Evolutionary conservation across 257 asterid genomes (phyloP).

Genomic region (Nicotiana tabacum): DNA sequence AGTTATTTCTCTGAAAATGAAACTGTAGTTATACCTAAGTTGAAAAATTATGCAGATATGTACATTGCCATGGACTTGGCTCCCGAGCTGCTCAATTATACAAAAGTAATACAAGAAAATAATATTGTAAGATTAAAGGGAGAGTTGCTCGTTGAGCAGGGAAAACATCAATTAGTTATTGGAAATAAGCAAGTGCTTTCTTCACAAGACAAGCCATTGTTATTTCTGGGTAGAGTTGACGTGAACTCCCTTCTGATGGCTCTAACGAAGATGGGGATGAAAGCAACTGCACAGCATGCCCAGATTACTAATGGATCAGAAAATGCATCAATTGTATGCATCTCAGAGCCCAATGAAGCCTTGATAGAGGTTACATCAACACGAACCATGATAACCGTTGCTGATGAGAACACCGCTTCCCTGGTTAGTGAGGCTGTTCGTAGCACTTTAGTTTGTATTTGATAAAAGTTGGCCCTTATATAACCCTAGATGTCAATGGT

Average conservation of each 20-base stretch:
- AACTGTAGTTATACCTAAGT: conserved; percentile 38
- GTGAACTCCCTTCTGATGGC: conserved; percentile 23
- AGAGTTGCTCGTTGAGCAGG: conserved; percentile 51
- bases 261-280: conserved; percentile 43
- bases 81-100: conserved; percentile 28
- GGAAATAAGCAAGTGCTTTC: conserved; percentile 29
- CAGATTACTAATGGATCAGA: conserved; percentile 21
- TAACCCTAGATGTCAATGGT: neutral
- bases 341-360: conserved; percentile 47
- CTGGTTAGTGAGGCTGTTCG: conserved; percentile 41
- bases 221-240: conserved; percentile 45
- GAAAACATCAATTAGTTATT: conserved; percentile 34
- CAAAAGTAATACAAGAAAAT: conserved; percentile 34
- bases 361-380: conserved; percentile 34
- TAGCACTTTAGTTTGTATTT: conserved; percentile 31
- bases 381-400: conserved; percentile 36
- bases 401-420: conserved; percentile 37
- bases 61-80: conserved; percentile 49
- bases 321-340: conserved; percentile 23
- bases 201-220: conserved; percentile 30
- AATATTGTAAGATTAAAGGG: conserved; percentile 46
- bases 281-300: conserved; percentile 25
- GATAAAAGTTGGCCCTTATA: neutral
- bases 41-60: conserved; percentile 30
- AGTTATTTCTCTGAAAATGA: conserved; percentile 43